Base-by-base conservation (phyloP, 2,329 filamentous ascomycete species). In the Penicillium verrucosum region DNA sequence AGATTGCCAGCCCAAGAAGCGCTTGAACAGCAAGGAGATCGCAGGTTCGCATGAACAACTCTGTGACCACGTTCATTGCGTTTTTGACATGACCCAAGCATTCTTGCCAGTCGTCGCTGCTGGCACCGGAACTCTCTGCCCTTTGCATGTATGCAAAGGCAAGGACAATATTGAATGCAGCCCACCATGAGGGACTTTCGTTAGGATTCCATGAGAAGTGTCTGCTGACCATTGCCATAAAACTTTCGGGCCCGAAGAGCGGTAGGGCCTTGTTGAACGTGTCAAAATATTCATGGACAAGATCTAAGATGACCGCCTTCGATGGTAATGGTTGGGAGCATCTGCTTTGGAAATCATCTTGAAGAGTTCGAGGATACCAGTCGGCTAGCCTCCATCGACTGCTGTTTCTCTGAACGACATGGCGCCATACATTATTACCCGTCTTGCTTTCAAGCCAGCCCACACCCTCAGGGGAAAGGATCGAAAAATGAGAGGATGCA, bases 171-270 rank as follows among this genome's bases (percentile, higher is more conserved):
- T 67, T 67, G 14, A 67, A 46, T 3, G 58, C 49, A 10, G 51
- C 58, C 63, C 60, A 65, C 58, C 53, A 65, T 4, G 58, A 64
- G 12, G 63, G 55, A 34, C 51, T 62, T 23, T 60, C 53, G 50
- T 65, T 60, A 3, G 62, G 57, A 36, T 63, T 62, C 59, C 61
- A 64, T 5, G 59, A 61, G 29, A 61, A 66, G 18, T 60, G 56
- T 51, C 50, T 60, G 7, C 65, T 55, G 8, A 63, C 37, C 4
- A 56, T 30, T 12, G 16, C 40, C 30, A 51, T 50, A 10, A 65
- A 56, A 8, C 51, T 40, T 45, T 16, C 29, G 5, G 61, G 47
- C 5, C 56, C 40, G 4, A 64, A 56, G 5, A 65, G 41, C 7
- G 62, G 62, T 9, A 62, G 46, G 2, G 42, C 42, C 16, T 57